Evolutionary conservation across 768 basidiomycete genomes (phyloP).

Genomic region (Rhizopogon vinicolor): DNA sequence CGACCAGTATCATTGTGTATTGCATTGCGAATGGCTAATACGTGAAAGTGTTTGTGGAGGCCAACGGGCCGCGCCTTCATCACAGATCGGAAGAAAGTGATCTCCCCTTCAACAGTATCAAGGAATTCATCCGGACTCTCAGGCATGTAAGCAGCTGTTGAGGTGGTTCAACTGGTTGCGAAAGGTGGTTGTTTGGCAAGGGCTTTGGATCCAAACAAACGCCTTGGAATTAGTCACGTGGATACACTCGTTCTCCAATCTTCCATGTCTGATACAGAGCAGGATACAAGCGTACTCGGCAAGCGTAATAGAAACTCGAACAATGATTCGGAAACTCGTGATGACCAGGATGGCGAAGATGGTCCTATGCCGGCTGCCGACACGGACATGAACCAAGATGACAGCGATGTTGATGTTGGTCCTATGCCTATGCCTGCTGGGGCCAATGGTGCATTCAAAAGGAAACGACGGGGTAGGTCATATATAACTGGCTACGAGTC

Average conservation of each 20-base stretch:
- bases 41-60: constrained; percentile 77
- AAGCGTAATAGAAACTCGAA: constrained; percentile 50
- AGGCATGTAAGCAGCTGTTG: not conserved
- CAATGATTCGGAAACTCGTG: constrained; percentile 7
- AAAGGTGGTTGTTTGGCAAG: constrained; percentile 18
- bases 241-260: not conserved
- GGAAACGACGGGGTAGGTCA: constrained; percentile 77
- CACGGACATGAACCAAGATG: constrained; percentile 29
- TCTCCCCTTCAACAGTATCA: constrained; percentile 75
- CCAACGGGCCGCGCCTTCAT: constrained; percentile 82
- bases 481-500: not conserved
- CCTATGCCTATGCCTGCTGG: constrained; percentile 74
- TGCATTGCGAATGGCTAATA: constrained; percentile 66
- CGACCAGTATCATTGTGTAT: constrained; percentile 70
- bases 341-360: constrained; percentile 11
- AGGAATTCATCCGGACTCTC: constrained; percentile 42
- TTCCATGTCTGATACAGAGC: constrained; percentile 41
- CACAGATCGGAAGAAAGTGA: constrained; percentile 78
- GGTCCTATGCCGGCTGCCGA: constrained; percentile 17
- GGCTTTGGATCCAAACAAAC: constrained; percentile 10
- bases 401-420: constrained; percentile 75
- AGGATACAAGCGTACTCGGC: constrained; percentile 54
- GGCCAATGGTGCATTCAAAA: constrained; percentile 43
- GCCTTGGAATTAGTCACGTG: not conserved
- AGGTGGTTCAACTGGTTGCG: not conserved